These are phyloP conservation scores for Cenchrus purpureus DNA, from an alignment of 176 grass and related monocot genomes.

Conservation along the genomic window DNA sequence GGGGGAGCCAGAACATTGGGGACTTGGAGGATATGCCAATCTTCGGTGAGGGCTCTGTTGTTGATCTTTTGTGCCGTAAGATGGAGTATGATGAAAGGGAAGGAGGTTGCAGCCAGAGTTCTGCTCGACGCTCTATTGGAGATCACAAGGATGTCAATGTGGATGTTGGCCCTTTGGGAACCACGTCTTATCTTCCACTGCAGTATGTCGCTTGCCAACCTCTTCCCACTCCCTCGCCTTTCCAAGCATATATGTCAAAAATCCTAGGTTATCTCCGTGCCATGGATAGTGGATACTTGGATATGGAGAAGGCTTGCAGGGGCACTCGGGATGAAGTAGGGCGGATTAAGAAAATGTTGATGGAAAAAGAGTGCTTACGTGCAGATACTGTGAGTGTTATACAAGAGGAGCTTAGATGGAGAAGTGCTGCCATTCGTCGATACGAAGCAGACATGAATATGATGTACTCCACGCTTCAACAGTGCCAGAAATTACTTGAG, in stretches of 20 bases:
- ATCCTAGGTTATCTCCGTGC: background rate
- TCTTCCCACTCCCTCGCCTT: background rate
- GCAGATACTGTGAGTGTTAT: background rate
- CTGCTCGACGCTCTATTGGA: background rate
- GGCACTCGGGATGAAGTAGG: constrained; percentile 4
- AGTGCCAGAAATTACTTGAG: background rate
- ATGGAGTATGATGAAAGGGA: background rate
- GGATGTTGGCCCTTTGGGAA: background rate
- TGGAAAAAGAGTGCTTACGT: constrained; percentile 11
- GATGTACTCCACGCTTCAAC: background rate
- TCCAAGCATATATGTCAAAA: background rate
- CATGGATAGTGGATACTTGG: background rate
- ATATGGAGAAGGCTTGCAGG: background rate
- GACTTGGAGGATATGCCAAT: constrained; percentile 33
- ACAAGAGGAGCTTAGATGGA: background rate
- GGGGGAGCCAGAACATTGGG: background rate
- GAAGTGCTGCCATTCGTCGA: background rate
- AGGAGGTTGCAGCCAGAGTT: background rate
- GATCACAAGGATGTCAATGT: background rate
- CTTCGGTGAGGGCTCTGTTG: constrained; percentile 11
- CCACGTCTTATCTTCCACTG: background rate
- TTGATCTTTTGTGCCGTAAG: background rate
- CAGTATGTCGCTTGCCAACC: background rate
- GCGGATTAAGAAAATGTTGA: background rate
- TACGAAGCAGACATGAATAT: background rate